These are phyloP conservation scores for Penicillium ucsense DNA, from an alignment of 495 filamentous ascomycete species.

Conservation along the genomic window DNA sequence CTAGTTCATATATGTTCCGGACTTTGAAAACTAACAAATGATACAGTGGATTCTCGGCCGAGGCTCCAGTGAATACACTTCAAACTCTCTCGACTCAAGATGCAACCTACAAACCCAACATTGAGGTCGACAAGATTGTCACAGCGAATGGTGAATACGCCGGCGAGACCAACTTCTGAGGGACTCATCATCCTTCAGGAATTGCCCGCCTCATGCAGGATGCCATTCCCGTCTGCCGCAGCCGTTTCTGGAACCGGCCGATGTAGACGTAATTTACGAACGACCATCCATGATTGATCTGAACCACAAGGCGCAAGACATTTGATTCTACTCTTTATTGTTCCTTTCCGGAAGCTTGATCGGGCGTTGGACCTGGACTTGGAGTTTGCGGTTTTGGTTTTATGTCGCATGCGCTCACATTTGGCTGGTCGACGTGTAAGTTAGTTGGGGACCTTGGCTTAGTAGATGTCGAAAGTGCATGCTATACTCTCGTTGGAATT, in stretches of 20 bases:
- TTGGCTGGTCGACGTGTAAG: too few relatives aligned
- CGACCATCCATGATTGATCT: neutral
- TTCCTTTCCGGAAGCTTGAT: too few relatives aligned
- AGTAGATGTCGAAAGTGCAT: too few relatives aligned
- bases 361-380: too few relatives aligned
- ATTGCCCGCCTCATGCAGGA: too few relatives aligned
- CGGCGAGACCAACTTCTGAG: conserved; percentile 1
- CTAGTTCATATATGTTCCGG: neutral
- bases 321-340: too few relatives aligned
- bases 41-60: conserved; percentile 65
- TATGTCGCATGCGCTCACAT: too few relatives aligned
- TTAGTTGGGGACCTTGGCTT: too few relatives aligned
- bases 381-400: too few relatives aligned
- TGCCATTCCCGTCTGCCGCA: conserved; percentile 1
- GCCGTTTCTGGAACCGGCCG: conserved; percentile 8
- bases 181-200: too few relatives aligned
- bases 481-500: too few relatives aligned
- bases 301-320: neutral
- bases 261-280: neutral
- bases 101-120: conserved; percentile 49
- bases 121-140: conserved; percentile 71
- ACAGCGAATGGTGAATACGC: conserved; percentile 23
- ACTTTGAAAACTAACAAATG: conserved; percentile 8
- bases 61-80: conserved; percentile 57
- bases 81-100: conserved; percentile 59